Percentiles rank a stretch among this genome's conserved stretches.
Evolutionary conservation across 1,284 basidiomycete species (phyloP).

Genomic region (Paramarasmius palmivorus): DNA sequence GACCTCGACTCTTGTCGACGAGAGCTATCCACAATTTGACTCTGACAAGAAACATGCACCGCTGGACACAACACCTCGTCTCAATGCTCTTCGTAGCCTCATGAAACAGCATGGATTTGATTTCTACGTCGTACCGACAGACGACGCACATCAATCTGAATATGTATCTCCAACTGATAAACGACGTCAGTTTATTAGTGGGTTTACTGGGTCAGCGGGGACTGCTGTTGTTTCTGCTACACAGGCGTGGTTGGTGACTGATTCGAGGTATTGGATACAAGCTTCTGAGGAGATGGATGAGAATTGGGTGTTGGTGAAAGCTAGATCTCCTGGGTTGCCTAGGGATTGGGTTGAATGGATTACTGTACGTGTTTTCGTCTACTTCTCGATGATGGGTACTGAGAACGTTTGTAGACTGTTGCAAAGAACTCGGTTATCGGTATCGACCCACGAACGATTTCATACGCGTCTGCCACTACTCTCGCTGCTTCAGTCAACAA

Average conservation of each 20-base stretch:
- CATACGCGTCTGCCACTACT: conserved; percentile 67
- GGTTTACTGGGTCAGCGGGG: conserved; percentile 42
- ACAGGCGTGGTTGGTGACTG: conserved; percentile 88
- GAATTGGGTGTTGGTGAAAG: conserved; percentile 77
- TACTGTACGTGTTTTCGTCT: conserved; percentile 39
- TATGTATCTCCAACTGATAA: conserved; percentile 82
- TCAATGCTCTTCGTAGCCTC: too few relatives aligned
- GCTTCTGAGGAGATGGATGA: conserved; percentile 75
- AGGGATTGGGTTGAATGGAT: conserved; percentile 83
- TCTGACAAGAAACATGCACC: too few relatives aligned
- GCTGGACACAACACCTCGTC: too few relatives aligned
- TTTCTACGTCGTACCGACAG: conserved; percentile 76
- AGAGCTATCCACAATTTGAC: too few relatives aligned
- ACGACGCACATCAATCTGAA: conserved; percentile 90
- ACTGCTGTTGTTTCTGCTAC: conserved; percentile 57
- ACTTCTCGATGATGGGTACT: neutral
- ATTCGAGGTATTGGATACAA: conserved; percentile 90
- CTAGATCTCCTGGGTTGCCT: conserved; percentile 58
- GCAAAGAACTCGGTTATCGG: conserved; percentile 53
- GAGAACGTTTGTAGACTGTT: neutral
- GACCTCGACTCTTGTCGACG: too few relatives aligned
- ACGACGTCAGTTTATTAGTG: conserved; percentile 82
- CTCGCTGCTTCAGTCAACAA: conserved; percentile 56
- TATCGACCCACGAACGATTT: conserved; percentile 76
- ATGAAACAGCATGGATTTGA: too few relatives aligned